Evolutionary conservation across 1,284 basidiomycete species (phyloP), one percentile per base, ranked within the genome.

Genomic region (Phellopilus nigrolimitatus): DNA sequence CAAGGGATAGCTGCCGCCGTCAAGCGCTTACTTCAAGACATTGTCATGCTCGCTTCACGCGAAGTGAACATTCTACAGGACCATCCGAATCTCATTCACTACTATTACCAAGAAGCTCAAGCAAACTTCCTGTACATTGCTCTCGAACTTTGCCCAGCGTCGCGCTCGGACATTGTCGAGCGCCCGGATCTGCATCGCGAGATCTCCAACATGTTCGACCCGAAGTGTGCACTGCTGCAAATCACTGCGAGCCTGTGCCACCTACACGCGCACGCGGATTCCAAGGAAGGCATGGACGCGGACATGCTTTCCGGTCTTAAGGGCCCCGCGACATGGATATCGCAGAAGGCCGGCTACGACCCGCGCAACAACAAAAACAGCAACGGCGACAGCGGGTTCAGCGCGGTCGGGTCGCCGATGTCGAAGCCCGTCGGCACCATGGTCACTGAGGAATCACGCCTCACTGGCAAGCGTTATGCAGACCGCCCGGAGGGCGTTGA

Each of bases 31-130:
- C n/a, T n/a, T n/a, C n/a, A n/a, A 99, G 56, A 99, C 99, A 69
- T 88, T 95, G 0, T 97, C 44, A 94, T 92, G 0, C 82, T 99
- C 30, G 95, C 95, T 1, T 82, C 87, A 6, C 90, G 95, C 51
- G 97, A 99, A 73, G 95, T 98, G 21, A 87, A 84, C 63, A 82
- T 99, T 37, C 76, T 99, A 1, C 92, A 95, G 70, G 95, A 97
- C 65, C 97, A 99, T 62, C 93, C 93, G 3, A 98, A 99, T 68
- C 95, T 99, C 61, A 95, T 98, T 59, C 84, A 97, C 51, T 95
- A 99, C 68, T 99, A 94, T 68, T 98, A 94, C 70, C 93, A 98
- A 74, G 95, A 99, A 71, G 78, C n/a, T n/a, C n/a, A n/a, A n/a
- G n/a, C n/a, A n/a, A n/a, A n/a, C n/a, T n/a, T n/a, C n/a, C n/a